These are phyloP conservation scores for Linum lewisii DNA, from an alignment of 345 rosid species.

Conservation along the genomic window DNA sequence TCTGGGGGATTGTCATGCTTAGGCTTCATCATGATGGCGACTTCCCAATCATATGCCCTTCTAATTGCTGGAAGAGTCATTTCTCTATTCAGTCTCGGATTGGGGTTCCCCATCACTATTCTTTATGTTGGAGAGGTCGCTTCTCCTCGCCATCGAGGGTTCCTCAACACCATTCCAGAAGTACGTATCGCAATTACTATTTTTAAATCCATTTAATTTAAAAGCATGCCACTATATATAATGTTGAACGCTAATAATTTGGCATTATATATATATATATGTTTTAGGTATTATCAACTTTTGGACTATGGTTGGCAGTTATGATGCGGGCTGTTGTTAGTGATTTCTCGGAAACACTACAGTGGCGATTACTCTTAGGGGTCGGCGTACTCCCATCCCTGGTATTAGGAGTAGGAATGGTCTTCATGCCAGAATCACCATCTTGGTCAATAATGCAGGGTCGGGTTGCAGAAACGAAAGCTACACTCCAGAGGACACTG, in stretches of 20 bases:
- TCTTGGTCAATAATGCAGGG: background rate
- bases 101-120: background rate
- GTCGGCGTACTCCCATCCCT: background rate
- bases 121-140: background rate
- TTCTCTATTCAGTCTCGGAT: background rate
- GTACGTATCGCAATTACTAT: background rate
- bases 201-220: too few species aligned
- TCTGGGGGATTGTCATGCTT: background rate
- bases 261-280: too few species aligned
- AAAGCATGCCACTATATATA: too few species aligned
- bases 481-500: background rate
- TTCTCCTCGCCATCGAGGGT: background rate
- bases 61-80: background rate
- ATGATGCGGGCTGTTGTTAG: background rate
- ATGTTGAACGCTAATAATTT: too few species aligned
- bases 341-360: background rate
- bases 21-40: background rate
- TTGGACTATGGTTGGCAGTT: background rate
- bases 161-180: background rate
- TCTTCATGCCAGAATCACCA: background rate
- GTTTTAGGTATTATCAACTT: background rate
- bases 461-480: background rate
- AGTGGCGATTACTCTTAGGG: background rate
- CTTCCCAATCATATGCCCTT: background rate
- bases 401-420: background rate